Evolutionary conservation across 257 asterid species (phyloP).

Genomic region (Penstemon eatonii): DNA sequence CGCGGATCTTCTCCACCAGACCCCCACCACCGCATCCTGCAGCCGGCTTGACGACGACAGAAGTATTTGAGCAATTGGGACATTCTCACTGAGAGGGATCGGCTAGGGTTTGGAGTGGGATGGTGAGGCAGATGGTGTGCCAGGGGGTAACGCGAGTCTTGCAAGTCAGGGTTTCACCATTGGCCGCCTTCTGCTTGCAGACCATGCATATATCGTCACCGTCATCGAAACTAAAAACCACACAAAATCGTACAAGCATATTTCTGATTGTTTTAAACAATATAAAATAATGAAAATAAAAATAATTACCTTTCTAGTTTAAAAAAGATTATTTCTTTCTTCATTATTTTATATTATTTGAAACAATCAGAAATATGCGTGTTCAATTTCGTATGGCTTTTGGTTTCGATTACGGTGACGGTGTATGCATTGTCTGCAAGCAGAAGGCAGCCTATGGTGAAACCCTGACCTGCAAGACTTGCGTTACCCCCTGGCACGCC

Average conservation of each 20-base stretch:
- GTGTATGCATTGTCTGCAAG: constrained; percentile 80
- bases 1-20: constrained; percentile 60
- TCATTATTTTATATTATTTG: too few relatives aligned
- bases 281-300: too few relatives aligned
- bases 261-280: too few relatives aligned
- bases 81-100: constrained; percentile 68
- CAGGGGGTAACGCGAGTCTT: constrained; percentile 78
- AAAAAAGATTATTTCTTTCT: too few relatives aligned
- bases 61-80: constrained; percentile 65
- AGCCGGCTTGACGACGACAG: constrained; percentile 25
- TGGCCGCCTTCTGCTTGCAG: constrained; percentile 53
- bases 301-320: too few relatives aligned
- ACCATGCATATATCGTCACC: constrained; percentile 85
- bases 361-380: too few relatives aligned
- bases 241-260: too few relatives aligned
- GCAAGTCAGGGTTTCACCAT: constrained; percentile 54
- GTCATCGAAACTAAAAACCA: constrained; percentile 25
- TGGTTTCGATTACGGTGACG: constrained; percentile 48
- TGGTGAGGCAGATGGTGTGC: constrained; percentile 73
- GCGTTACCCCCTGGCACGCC: constrained; percentile 85
- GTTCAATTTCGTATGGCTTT: too few relatives aligned
- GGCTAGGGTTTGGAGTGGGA: constrained; percentile 47
- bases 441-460: constrained; percentile 45
- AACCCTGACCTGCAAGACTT: constrained; percentile 64
- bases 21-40: constrained; percentile 41